Base-by-base conservation (phyloP, 352 stramenopile genomes). In the Phytophthora palmivora region DNA sequence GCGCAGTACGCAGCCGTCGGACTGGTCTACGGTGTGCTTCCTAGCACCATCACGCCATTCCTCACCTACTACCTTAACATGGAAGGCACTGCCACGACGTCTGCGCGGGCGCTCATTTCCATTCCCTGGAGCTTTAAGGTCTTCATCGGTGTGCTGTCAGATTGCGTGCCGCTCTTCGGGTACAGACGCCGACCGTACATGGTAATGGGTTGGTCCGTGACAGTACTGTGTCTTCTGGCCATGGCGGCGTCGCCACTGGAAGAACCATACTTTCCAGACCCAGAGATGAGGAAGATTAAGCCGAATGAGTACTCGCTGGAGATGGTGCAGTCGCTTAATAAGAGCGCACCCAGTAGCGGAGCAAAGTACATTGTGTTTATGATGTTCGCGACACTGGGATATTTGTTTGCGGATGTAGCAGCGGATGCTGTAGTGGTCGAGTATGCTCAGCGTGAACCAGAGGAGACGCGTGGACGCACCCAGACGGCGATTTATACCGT, bases 121-220 rank as follows among this genome's bases (percentile, higher is more conserved):
- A 78, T 88, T 47, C 74, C 76, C 1, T 88, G 79, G 79, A 86
- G 64, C 15, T 70, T 76, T 37, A 88, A 85, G 47, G 73, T 82
- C n/a, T 84, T 88, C 42, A 73, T 85, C 43, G 77, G 76, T 12
- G 68, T 88, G 4, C 9, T 79, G 8, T 83, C 74, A 0, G 79
- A 88, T 51, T 86, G 76, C 44, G 42, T 82, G 12, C 76, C 79
- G 22, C 61, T 86, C 37, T 77, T 70, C 19, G 79, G 79, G 18
- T 83, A 79, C 56, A 50, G 79, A 34, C 71, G 79, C 2, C 69
- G 78, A 15, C 73, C 79, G 11, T 88, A 83, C 52, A n/a, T n/a
- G n/a, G n/a, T n/a, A n/a, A n/a, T n/a, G n/a, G n/a, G n/a, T n/a
- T n/a, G n/a, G n/a, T n/a, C 55, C 15, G 53, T 81, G 11, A 70